Conservation (phyloP, 2,329 filamentous ascomycete species). For the Botrytis galanthina region DNA sequence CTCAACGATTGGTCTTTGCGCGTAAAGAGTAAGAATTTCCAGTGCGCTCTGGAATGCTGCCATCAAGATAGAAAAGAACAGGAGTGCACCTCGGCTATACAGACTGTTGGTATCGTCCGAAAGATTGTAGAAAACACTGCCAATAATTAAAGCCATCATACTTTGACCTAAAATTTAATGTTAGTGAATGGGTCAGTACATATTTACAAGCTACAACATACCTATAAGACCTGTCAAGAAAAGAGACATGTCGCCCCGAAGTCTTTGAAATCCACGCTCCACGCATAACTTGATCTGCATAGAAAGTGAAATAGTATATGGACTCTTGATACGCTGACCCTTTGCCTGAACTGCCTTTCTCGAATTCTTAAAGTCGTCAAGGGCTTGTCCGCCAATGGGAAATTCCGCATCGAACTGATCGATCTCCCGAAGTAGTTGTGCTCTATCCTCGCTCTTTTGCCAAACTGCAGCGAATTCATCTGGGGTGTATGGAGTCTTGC, state of each 20-base stretch:
- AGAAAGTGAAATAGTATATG: conserved; percentile 74
- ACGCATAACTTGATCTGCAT: conserved; percentile 80
- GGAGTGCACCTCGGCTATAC: conserved; percentile 58
- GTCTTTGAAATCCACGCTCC: conserved; percentile 73
- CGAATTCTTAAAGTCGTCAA: conserved; percentile 43
- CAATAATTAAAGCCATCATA: conserved; percentile 61
- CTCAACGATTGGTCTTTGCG: conserved; percentile 87
- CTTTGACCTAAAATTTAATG: conserved; percentile 26
- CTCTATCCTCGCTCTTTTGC: conserved; percentile 46
- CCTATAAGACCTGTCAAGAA: conserved; percentile 48
- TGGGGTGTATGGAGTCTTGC: conserved; percentile 53
- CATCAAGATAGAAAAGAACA: conserved; percentile 68
- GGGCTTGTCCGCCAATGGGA: conserved; percentile 35
- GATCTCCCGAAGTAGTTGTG: conserved; percentile 48
- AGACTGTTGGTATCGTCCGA: conserved; percentile 52
- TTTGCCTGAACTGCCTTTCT: conserved; percentile 39
- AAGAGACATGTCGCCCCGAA: conserved; percentile 72
- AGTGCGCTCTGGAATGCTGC: conserved; percentile 61
- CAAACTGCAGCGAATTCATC: conserved; percentile 55
- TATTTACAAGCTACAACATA: not conserved
- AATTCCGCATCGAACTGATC: conserved; percentile 49
- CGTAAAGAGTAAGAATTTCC: conserved; percentile 79
- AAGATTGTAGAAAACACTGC: conserved; percentile 63
- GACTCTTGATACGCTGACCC: conserved; percentile 61
- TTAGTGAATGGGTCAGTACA: not conserved